Percentiles rank a stretch among this genome's conserved stretches.
These are phyloP conservation scores for Verticillium longisporum DNA, from an alignment of 2,329 filamentous ascomycete species.

Conservation along the genomic window DNA sequence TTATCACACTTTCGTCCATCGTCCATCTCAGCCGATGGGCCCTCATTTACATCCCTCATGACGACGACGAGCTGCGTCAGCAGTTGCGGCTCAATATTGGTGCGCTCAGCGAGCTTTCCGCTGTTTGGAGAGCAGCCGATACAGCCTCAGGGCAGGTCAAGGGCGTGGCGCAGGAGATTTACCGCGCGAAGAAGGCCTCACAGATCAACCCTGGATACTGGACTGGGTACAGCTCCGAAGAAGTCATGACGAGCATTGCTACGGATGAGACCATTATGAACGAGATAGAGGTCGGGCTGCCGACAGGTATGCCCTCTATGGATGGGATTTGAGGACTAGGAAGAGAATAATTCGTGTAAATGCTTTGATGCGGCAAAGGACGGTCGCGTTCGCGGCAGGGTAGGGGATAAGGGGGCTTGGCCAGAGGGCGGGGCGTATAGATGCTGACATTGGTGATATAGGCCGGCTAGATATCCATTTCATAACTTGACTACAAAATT, in stretches of 20 bases:
- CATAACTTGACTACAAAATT: no score
- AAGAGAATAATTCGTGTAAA: no score
- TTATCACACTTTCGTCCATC: slow-evolving; percentile 70
- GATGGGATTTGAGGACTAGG: background rate
- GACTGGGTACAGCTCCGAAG: slow-evolving; percentile 46
- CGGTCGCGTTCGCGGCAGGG: no score
- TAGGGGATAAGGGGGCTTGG: no score
- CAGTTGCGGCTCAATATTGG: slow-evolving; percentile 74
- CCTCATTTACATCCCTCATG: slow-evolving; percentile 50
- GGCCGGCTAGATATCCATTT: no score
- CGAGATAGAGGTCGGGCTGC: slow-evolving; percentile 38
- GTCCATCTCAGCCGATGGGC: slow-evolving; percentile 78
- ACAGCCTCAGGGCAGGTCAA: slow-evolving; percentile 67
- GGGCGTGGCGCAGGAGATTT: slow-evolving; percentile 72
- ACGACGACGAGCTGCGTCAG: slow-evolving; percentile 63
- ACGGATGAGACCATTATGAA: slow-evolving; percentile 53
- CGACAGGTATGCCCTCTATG: background rate
- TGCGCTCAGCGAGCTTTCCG: slow-evolving; percentile 61
- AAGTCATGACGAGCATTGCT: slow-evolving; percentile 47
- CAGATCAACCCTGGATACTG: slow-evolving; percentile 46
- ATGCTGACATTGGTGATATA: no score
- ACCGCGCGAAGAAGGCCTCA: slow-evolving; percentile 49
- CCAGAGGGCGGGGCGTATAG: no score
- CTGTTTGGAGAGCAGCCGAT: slow-evolving; percentile 66
- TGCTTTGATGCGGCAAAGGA: no score